Base-by-base conservation (phyloP, 306 rosid species). In the Argentina anserina region DNA sequence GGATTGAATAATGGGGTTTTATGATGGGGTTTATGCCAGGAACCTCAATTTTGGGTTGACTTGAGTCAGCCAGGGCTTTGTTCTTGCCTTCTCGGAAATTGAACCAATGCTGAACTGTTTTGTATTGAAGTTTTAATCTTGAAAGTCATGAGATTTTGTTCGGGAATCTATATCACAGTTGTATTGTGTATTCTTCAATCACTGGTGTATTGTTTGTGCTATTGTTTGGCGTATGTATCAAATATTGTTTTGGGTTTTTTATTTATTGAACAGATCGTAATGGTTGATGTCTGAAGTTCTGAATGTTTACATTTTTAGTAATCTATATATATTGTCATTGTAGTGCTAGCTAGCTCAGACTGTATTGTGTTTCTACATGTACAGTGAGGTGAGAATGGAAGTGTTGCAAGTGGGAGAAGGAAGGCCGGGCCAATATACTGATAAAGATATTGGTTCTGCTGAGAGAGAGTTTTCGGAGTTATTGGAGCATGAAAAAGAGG, bases 331-430 rank as follows among this genome's bases (percentile, higher is more conserved):
- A 28, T 49, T 47, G 61, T 23, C 3, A 2, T 7, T 17, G 28
- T 53, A 15, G 53, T 60, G 13, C 4, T 28, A 41, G 40, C 31
- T 40, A 9, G 14, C 13, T 42, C 9, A 65, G 10, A 43, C 1
- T 56, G 47, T 53, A 1, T 6, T 23, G 2, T 79, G 42, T 78
- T 28, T 28, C 34, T 53, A 45, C 69, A 52, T 75, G 80, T 78
- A 33, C 5, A 75, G 80, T 70, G 41, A 81, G 74, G 80, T 70
- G 41, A 81, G 74, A 69, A 86, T 86, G 96, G 88, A 88, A 65
- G 65, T 87, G 46, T 70, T 50, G 65, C 33, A 71, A 41, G 55
- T 84, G 7, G 78, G 73, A 31, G 83, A 53, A 70, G 75, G 47
- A 23, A 66, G 25, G 36, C 28, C 78, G 31, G 76, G 59, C 2